These are phyloP conservation scores for Penicillium mononematosum DNA, from an alignment of 495 filamentous ascomycete genomes.

Conservation along the genomic window DNA sequence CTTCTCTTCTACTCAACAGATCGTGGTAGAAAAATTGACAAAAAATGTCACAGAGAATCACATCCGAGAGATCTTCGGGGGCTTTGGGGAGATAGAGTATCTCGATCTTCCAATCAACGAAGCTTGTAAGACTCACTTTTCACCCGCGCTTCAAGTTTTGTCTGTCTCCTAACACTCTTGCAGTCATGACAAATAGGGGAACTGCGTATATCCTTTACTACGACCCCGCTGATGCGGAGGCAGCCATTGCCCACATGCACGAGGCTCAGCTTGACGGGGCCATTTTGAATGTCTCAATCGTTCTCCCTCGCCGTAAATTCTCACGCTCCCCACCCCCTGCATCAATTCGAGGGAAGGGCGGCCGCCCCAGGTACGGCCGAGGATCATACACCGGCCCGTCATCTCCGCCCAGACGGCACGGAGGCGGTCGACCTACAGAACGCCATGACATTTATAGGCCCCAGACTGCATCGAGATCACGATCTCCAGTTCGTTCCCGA, in stretches of 20 bases:
- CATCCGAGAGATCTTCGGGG: slow-evolving; percentile 86
- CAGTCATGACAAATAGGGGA: slow-evolving; percentile 87
- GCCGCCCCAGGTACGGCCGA: slow-evolving; percentile 36
- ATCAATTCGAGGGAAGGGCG: slow-evolving; percentile 28
- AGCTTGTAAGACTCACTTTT: slow-evolving; percentile 59
- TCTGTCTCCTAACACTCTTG: slow-evolving; percentile 2
- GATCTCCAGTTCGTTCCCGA: slow-evolving; percentile 42
- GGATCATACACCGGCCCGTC: slow-evolving; percentile 30
- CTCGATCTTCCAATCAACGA: slow-evolving; percentile 87
- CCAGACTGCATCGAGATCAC: slow-evolving; percentile 44
- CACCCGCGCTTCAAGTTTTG: background rate
- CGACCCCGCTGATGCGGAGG: slow-evolving; percentile 74
- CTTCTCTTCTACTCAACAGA: slow-evolving; percentile 54
- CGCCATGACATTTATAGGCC: slow-evolving; percentile 53
- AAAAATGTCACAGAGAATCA: slow-evolving; percentile 92
- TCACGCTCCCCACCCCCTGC: slow-evolving; percentile 51
- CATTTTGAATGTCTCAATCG: slow-evolving; percentile 86
- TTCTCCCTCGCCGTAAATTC: slow-evolving; percentile 73
- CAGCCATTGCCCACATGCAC: slow-evolving; percentile 95
- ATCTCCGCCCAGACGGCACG: slow-evolving; percentile 41
- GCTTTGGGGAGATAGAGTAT: slow-evolving; percentile 81
- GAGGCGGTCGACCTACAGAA: slow-evolving; percentile 39
- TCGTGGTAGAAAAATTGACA: slow-evolving; percentile 93
- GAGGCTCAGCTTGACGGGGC: slow-evolving; percentile 93
- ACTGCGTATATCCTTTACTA: slow-evolving; percentile 91